Base-by-base conservation (phyloP, 2,329 filamentous ascomycete species). In the Paecilomyces dactylethromorphus region DNA sequence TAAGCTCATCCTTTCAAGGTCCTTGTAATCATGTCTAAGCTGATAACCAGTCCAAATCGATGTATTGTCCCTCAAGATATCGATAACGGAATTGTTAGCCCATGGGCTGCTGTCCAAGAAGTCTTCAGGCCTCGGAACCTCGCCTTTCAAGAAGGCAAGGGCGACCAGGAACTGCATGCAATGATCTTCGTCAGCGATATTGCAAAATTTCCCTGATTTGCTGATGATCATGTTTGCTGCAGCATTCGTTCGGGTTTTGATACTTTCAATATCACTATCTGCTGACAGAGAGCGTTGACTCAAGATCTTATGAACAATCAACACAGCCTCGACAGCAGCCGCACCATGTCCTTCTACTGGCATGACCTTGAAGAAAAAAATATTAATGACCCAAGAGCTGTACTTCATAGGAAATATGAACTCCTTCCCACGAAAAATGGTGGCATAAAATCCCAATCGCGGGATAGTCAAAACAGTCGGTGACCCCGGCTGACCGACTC, bases 391-490 rank as follows among this genome's bases (percentile, higher is more conserved):
- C 64, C 66, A 70, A 1, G 59, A 59, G 3, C 62, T 64, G 57
- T 67, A 68, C 3, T 59, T 56, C 8, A 55, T 56, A 1, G 63
- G 59, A 11, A 68, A 58, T 32, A 57, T 54, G 35, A 68, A 68
- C 18, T 58, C 64, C 8, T 8, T 18, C 18, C 60, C 60, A 3
- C 66, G 61, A 50, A 69, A 70, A 2, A 59, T 63, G 33, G 32
- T 60, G 49, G 59, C 63, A 60, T 70, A 70, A 56, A 79, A 78
- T 0, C 76, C 76, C 67, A 69, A 77, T 13, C 66, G 65, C 3
- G 67, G 59, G 1, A 66, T 61, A 4, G 67, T 72, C 51, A 78
- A 62, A 0, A 66, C 69, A 0, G 66, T 67, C 3, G 64, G 62
- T 1, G 65, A 64, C 8, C 74, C 74, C 1, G 59, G 59, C 57